Percentiles rank a stretch among this genome's conserved stretches.
Conservation (phyloP, 441 rosid species). For the Croton setiger region DNA sequence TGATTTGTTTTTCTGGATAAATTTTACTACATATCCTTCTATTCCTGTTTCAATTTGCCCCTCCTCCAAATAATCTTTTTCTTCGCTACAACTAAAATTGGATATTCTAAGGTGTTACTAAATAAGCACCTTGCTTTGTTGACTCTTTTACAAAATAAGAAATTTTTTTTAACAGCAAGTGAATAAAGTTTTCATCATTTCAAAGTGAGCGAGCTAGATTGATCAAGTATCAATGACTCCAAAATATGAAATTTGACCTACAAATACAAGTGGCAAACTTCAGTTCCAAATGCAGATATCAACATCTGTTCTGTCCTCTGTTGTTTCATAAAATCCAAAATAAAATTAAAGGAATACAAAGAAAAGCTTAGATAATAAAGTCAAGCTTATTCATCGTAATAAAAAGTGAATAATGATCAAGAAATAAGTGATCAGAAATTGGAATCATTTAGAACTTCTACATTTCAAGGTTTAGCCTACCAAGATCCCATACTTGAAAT, state of each 20-base stretch:
- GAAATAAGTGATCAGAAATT: background rate
- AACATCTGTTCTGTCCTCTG: background rate
- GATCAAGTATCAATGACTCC: too few relatives aligned
- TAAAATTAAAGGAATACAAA: background rate
- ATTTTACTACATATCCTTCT: background rate
- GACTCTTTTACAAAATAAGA: background rate
- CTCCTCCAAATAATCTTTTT: background rate
- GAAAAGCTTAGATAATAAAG: background rate
- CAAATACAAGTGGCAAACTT: background rate
- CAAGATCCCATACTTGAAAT: slow-evolving; percentile 96
- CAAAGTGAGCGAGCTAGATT: background rate
- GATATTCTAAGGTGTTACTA: background rate
- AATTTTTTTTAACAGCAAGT: background rate
- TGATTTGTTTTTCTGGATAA: background rate
- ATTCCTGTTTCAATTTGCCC: background rate
- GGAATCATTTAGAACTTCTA: background rate
- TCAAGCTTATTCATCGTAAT: background rate
- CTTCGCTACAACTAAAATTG: background rate
- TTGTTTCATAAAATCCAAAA: background rate
- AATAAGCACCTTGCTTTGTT: background rate
- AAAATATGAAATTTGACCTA: background rate
- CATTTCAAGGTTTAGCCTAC: slow-evolving; percentile 31
- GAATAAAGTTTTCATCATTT: background rate
- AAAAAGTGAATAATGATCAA: background rate
- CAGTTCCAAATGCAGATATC: background rate